Conservation (phyloP, 768 basidiomycete species). For the Pleurotus tuoliensis region DNA sequence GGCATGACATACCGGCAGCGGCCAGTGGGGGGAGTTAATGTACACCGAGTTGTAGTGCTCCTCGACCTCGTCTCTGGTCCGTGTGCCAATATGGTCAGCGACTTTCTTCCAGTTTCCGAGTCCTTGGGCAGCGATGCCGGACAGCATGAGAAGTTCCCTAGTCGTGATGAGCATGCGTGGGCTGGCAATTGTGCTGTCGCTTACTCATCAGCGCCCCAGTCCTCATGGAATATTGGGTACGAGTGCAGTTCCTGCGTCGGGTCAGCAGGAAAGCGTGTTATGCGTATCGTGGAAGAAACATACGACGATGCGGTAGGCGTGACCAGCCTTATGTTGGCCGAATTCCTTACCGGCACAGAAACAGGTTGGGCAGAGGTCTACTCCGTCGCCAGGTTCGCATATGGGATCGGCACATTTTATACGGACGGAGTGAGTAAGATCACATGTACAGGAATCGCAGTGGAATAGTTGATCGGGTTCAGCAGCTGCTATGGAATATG, state of each 20-base stretch:
- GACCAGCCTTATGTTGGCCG: constrained; percentile 76
- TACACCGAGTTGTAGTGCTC: constrained; percentile 83
- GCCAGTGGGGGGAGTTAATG: constrained; percentile 75
- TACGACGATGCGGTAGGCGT: constrained; percentile 92
- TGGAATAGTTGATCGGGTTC: constrained; percentile 81
- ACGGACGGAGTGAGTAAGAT: constrained; percentile 94
- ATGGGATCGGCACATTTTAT: constrained; percentile 89
- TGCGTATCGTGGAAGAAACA: constrained; percentile 15
- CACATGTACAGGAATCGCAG: constrained; percentile 80
- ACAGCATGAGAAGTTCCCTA: constrained; percentile 86
- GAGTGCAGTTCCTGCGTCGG: constrained; percentile 82
- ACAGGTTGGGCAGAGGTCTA: constrained; percentile 91
- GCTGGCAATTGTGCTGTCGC: constrained; percentile 18
- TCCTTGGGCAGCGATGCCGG: constrained; percentile 83
- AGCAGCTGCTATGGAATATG: constrained; percentile 50
- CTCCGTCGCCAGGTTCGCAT: constrained; percentile 65
- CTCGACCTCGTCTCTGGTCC: constrained; percentile 91
- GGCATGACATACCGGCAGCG: constrained; percentile 60
- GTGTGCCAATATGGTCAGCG: constrained; percentile 90
- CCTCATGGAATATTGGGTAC: constrained; percentile 90
- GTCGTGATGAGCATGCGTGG: neutral
- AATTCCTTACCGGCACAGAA: constrained; percentile 93
- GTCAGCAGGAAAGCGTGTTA: neutral
- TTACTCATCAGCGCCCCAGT: constrained; percentile 98
- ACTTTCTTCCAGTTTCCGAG: constrained; percentile 97